Evolutionary conservation across 2,329 filamentous ascomycete genomes (phyloP).

Genomic region (Hypoxylon sp.): DNA sequence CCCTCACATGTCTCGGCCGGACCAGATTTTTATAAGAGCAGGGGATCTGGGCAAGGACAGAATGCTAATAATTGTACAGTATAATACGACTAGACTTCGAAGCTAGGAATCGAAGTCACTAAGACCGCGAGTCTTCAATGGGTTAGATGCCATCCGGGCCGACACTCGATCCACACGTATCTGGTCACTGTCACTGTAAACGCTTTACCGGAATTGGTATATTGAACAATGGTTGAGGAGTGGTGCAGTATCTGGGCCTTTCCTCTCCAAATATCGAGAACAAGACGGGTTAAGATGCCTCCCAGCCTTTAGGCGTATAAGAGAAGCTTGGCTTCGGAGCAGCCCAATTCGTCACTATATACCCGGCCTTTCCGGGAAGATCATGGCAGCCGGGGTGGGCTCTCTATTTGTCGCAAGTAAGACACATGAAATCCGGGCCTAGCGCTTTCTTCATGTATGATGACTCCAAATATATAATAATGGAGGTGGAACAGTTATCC

Average conservation of each 20-base stretch:
- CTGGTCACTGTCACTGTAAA: slow-evolving; percentile 19
- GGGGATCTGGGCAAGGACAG: background rate
- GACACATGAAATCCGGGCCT: background rate
- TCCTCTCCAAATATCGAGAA: background rate
- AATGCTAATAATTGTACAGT: slow-evolving; percentile 25
- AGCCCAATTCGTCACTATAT: background rate
- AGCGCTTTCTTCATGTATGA: background rate
- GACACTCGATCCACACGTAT: slow-evolving; percentile 6
- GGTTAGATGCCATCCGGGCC: slow-evolving; percentile 1
- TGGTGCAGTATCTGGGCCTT: background rate
- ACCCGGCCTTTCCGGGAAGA: background rate
- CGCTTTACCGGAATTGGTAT: background rate
- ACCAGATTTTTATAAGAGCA: background rate
- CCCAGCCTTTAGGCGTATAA: background rate
- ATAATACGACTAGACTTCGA: slow-evolving; percentile 26
- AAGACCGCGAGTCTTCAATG: background rate
- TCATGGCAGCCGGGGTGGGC: background rate
- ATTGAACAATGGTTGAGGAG: slow-evolving; percentile 1
- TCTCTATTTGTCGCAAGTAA: slow-evolving; percentile 1
- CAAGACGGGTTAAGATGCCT: background rate
- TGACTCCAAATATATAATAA: background rate
- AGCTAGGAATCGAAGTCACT: background rate
- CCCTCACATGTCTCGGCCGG: slow-evolving; percentile 3
- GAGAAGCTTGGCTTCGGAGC: background rate
- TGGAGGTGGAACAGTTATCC: background rate